A percentile compares a stretch with the other conserved stretches of the same genome.
These are phyloP conservation scores for Phytophthora pisi DNA, from an alignment of 352 stramenopile species.

Conservation along the genomic window DNA sequence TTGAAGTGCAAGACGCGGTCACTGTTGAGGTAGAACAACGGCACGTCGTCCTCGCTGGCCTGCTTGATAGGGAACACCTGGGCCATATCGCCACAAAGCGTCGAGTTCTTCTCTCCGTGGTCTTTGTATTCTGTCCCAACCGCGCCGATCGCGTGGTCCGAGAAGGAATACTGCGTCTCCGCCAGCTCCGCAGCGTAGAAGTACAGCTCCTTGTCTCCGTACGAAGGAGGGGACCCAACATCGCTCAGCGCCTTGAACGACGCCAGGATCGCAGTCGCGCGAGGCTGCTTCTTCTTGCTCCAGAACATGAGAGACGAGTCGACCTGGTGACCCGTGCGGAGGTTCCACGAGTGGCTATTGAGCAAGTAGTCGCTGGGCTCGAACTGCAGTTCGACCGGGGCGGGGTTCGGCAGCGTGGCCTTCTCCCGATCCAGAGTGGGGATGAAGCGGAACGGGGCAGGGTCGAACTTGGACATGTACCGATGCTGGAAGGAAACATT, in stretches of 20 bases:
- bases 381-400: constrained; percentile 28
- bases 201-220: constrained; percentile 62
- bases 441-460: constrained; percentile 34
- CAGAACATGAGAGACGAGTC: constrained; percentile 65
- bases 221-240: constrained; percentile 36
- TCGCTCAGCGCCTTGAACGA: constrained; percentile 42
- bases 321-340: constrained; percentile 51
- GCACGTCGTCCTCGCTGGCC: constrained; percentile 16
- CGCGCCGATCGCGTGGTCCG: constrained; percentile 39
- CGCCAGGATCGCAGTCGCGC: constrained; percentile 51
- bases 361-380: constrained; percentile 43
- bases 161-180: constrained; percentile 55
- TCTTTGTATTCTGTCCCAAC: constrained; percentile 28
- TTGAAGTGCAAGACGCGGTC: constrained; percentile 50
- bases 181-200: constrained; percentile 60
- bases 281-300: constrained; percentile 51
- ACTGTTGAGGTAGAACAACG: constrained; percentile 62
- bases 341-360: constrained; percentile 53
- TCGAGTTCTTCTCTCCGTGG: constrained; percentile 32
- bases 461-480: constrained; percentile 48
- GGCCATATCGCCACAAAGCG: constrained; percentile 31
- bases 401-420: constrained; percentile 22
- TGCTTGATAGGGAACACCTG: constrained; percentile 32
- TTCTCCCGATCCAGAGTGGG: constrained; percentile 31
- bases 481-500: constrained; percentile 35